Base-by-base conservation (phyloP, 106 monocot species). In the Acanthochlamys bracteata region DNA sequence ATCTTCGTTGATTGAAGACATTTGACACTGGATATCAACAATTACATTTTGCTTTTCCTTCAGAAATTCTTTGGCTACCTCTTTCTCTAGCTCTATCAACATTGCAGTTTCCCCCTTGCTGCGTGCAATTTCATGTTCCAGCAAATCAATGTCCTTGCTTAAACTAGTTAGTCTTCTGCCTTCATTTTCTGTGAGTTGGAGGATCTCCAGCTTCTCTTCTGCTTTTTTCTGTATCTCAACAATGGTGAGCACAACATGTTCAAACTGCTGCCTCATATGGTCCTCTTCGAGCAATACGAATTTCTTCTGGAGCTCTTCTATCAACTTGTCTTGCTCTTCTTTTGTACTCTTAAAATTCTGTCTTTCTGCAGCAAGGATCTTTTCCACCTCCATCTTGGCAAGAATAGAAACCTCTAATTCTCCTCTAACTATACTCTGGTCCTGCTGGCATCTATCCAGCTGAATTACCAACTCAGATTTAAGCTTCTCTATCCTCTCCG, bases 31-130 rank as follows among this genome's bases (percentile, higher is more conserved):
- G 25, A 81, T 63, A 49, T 59, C 63, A 20, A 17, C 20, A 25
- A 74, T 81, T 53, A 59, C 58, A 26, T 65, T 45, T 56, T 81
- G 71, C 65, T 77, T 77, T 43, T 79, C 75, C 46, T 76, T 74
- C 20, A 70, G 59, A 17, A 81, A 56, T 22, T 74, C 33, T 45
- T 64, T 23, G 53, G 59, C 69, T 20, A 20, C 45, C 15, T 60
- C 26, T 80, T 51, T 76, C 25, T 74, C 72, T 70, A 77, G 68
- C 47, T 84, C 81, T 26, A 87, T 49, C 13, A 19, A 59, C 11
- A 46, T 57, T 39, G 62, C 23, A 57, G 70, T 21, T 65, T 66
- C 75, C 53, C 40, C 40, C 52, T 61, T 64, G 42, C 59, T 64
- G 11, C 19, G 22, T 12, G 39, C 47, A 62, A 41, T 60, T 25